Percentiles rank a stretch among this genome's conserved stretches.
phyloP scores from a whole-genome alignment of 345 rosid species.

The Cardiospermum halicacabum region DNA sequence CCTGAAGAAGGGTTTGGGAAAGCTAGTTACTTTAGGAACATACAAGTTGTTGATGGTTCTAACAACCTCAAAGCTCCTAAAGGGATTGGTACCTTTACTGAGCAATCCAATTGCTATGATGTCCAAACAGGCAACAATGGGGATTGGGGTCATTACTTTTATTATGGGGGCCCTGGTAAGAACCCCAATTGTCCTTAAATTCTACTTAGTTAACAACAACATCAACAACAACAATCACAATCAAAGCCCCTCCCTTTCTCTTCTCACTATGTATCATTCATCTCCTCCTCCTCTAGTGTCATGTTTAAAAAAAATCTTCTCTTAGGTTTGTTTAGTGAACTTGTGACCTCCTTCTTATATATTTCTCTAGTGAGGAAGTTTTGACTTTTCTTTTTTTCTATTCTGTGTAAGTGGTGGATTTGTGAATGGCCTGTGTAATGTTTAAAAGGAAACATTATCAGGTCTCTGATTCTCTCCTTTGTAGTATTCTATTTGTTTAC shows the following conservation, averaged over 20 bases:
- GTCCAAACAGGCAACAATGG: constrained; percentile 83
- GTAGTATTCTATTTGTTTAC: constrained; percentile 39
- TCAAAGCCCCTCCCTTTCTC: constrained; percentile 6
- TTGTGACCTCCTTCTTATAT: constrained; percentile 26
- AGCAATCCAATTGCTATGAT: constrained; percentile 91
- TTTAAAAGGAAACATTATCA: constrained; percentile 40
- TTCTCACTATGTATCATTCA: constrained; percentile 48
- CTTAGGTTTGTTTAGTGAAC: constrained; percentile 33
- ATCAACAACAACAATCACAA: too few species aligned
- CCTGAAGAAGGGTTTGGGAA: constrained; percentile 96
- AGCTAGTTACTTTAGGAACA: constrained; percentile 85
- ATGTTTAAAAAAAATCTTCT: constrained; percentile 19
- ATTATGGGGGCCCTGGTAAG: constrained; percentile 94
- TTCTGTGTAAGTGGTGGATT: constrained; percentile 39
- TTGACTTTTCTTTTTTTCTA: constrained; percentile 31
- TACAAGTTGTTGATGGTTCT: constrained; percentile 81
- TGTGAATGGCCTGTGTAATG: constrained; percentile 33
- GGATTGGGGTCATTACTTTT: constrained; percentile 98
- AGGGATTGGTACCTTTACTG: constrained; percentile 85
- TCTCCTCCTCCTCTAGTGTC: constrained; percentile 20
- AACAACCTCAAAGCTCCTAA: constrained; percentile 93
- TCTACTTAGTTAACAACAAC: not conserved
- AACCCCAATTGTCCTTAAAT: constrained; percentile 71
- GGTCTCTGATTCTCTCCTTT: constrained; percentile 24
- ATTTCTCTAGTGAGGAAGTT: constrained; percentile 45